These are phyloP conservation scores for Eucalyptus fibrosa DNA, from an alignment of 345 rosid species.

Conservation along the genomic window DNA sequence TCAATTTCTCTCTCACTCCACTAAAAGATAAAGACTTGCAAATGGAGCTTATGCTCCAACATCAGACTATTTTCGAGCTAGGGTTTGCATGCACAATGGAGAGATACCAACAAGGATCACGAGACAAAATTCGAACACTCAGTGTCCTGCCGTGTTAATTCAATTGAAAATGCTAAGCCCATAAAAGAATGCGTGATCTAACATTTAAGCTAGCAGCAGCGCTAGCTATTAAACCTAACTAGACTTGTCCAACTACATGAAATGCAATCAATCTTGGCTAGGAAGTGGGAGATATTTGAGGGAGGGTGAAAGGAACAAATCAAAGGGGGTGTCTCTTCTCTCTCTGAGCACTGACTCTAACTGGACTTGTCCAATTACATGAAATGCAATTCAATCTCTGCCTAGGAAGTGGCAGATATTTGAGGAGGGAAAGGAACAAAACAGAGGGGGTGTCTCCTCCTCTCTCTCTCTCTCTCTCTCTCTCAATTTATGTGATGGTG, in stretches of 20 bases:
- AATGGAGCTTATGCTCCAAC: neutral
- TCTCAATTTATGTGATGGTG: neutral
- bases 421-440: neutral
- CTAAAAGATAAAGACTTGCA: neutral
- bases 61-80: neutral
- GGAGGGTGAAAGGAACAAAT: neutral
- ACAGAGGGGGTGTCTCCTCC: neutral
- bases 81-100: neutral
- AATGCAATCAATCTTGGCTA: neutral
- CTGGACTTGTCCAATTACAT: neutral
- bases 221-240: neutral
- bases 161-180: neutral
- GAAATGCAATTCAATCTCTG: neutral
- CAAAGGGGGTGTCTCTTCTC: neutral
- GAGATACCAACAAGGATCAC: neutral
- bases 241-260: neutral
- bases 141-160: rapidly evolving
- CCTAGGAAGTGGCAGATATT: neutral
- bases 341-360: neutral
- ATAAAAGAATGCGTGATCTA: neutral
- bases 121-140: neutral
- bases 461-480: neutral
- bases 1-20: neutral
- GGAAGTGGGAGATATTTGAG: neutral
- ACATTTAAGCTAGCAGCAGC: neutral